Base-by-base conservation (phyloP, 1,284 basidiomycete genomes). In the Ustilago trichophora region DNA sequence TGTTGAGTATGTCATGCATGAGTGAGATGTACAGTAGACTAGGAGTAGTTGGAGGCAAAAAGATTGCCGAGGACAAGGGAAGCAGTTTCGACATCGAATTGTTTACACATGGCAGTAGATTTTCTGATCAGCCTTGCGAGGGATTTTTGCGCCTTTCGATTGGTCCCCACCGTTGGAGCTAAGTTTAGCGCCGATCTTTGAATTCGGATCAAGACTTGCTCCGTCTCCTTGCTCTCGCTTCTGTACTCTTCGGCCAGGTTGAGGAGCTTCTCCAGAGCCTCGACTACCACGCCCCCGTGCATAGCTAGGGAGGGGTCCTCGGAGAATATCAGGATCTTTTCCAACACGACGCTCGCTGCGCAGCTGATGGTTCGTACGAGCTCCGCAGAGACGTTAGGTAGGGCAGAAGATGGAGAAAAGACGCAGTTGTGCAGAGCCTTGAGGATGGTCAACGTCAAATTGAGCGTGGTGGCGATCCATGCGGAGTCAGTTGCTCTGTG, bases 401-500 rank as follows among this genome's bases (percentile, higher is more conserved):
- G 19, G n/a, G 19, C 4, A 3, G 18, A 3, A n/a, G 16, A 33
- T 11, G 26, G 5, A 11, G 19, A n/a, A 21, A 8, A 15, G 50
- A n/a, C 22, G 41, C 60, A 57, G 9, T 41, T 50, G 46, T 59
- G 48, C 4, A 67, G 21, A 8, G 64, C 56, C 3, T 19, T 33
- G 16, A 60, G 25, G 6, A 53, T 52, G 6, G 64, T 60, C 10
- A 37, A 12, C 0, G 59, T 51, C 16, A 58, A 36, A 13, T 41
- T 46, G 16, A 59, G 31, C 11, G 54, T 46, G 3, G 50, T 32
- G 4, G 42, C 18, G 4, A 68, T 36, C 52, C 72, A 62, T 0
- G 51, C 57, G 5, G 37, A 36, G 15, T 66, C 57, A 0, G 58
- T 64, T 2, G 57, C 62, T 2, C 56, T 31, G 27, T 75, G 56